A percentile compares a stretch with the other conserved stretches of the same genome.
phyloP scores from a whole-genome alignment of 306 rosid species.

The Cucumis melo region DNA sequence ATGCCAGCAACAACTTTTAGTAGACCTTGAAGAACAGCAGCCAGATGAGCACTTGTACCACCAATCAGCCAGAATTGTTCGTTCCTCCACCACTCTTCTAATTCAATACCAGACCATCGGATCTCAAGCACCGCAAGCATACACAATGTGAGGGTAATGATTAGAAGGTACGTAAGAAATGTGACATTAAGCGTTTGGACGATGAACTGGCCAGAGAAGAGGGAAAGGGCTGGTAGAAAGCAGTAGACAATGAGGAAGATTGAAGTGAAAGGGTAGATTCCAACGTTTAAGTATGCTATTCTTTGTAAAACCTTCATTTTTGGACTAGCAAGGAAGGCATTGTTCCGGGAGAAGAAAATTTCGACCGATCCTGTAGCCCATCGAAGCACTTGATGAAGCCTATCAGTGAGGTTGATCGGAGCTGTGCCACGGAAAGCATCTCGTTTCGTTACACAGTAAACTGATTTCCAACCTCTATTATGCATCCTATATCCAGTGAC shows the following conservation, averaged over 20 bases:
- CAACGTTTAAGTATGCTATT: slow-evolving; percentile 89
- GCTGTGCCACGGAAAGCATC: slow-evolving; percentile 97
- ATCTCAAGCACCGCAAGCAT: slow-evolving; percentile 88
- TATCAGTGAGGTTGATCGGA: slow-evolving; percentile 86
- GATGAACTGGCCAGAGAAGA: slow-evolving; percentile 92
- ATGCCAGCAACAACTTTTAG: slow-evolving; percentile 85
- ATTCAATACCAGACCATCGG: slow-evolving; percentile 85
- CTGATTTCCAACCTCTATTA: slow-evolving; percentile 93
- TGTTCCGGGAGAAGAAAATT: slow-evolving; percentile 92
- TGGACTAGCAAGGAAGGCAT: slow-evolving; percentile 74
- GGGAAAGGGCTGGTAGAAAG: slow-evolving; percentile 94
- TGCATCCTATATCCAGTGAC: slow-evolving; percentile 97
- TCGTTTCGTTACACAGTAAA: slow-evolving; percentile 87
- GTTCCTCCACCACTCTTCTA: slow-evolving; percentile 98
- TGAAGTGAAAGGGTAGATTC: slow-evolving; percentile 90
- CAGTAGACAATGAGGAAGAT: slow-evolving; percentile 90
- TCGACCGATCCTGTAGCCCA: slow-evolving; percentile 99
- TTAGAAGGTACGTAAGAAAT: slow-evolving; percentile 63
- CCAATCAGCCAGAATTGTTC: slow-evolving; percentile 98
- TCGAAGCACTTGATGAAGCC: slow-evolving; percentile 88
- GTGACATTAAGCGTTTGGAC: slow-evolving; percentile 79
- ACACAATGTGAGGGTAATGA: slow-evolving; percentile 56
- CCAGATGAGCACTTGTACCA: slow-evolving; percentile 94
- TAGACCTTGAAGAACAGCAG: slow-evolving; percentile 90
- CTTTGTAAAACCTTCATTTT: slow-evolving; percentile 78